phyloP scores from a whole-genome alignment of 495 filamentous ascomycete species.

The Talaromyces wortmannii region DNA sequence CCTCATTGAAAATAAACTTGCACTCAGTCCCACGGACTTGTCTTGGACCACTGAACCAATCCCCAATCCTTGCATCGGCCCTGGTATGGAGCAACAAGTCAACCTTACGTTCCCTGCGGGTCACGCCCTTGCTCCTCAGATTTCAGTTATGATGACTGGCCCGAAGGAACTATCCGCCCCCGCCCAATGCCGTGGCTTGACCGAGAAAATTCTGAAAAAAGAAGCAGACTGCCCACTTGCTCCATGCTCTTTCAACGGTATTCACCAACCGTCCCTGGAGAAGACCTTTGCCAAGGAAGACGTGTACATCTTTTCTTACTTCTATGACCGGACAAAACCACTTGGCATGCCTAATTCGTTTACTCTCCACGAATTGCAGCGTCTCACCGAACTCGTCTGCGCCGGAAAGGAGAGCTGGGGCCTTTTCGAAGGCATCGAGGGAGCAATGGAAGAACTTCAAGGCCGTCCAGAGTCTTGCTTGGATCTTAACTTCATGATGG shows the following conservation, averaged over 20 bases:
- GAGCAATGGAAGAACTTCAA: constrained; percentile 63
- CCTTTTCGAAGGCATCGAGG: constrained; percentile 64
- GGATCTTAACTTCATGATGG: constrained; percentile 93
- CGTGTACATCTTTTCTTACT: constrained; percentile 94
- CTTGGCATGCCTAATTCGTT: constrained; percentile 96
- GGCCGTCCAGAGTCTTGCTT: constrained; percentile 85
- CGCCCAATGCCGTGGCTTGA: constrained; percentile 82
- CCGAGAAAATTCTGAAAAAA: constrained; percentile 88
- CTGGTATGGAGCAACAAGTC: constrained; percentile 64
- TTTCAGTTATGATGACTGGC: constrained; percentile 84
- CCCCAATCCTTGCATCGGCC: constrained; percentile 81
- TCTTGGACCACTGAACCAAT: constrained; percentile 60
- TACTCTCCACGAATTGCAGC: constrained; percentile 77
- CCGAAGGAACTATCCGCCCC: constrained; percentile 58
- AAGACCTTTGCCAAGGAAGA: constrained; percentile 93
- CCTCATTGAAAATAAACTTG: constrained; percentile 56
- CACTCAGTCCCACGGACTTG: constrained; percentile 35
- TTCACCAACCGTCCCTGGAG: constrained; percentile 86
- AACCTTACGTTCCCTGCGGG: constrained; percentile 55
- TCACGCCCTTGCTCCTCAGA: constrained; percentile 51
- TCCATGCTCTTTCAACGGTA: constrained; percentile 95
- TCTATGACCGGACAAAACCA: constrained; percentile 86
- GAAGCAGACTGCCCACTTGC: constrained; percentile 72
- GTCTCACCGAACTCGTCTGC: constrained; percentile 79
- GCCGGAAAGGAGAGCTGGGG: constrained; percentile 71